A percentile compares a stretch with the other conserved stretches of the same genome.
These are phyloP conservation scores for Coniochaeta sp. DNA, from an alignment of 2,329 filamentous ascomycete species.

Conservation along the genomic window DNA sequence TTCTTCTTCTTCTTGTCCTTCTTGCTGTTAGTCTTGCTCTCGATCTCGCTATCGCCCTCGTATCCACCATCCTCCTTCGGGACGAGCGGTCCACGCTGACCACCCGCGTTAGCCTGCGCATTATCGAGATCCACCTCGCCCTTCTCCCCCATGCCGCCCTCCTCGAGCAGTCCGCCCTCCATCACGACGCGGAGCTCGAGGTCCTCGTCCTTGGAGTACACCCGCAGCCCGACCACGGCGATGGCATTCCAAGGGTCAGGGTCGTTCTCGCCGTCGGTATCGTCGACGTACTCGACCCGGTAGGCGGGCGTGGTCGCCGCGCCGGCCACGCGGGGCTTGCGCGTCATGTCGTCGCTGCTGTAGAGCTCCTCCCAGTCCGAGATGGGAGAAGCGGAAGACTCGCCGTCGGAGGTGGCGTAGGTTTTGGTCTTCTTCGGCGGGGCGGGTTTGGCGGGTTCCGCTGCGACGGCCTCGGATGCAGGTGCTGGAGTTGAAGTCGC, in stretches of 20 bases:
- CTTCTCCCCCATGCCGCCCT: conserved; percentile 50
- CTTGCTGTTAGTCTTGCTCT: conserved; percentile 13
- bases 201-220: conserved; percentile 49
- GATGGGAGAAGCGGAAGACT: conserved; percentile 53
- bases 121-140: conserved; percentile 48
- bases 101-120: conserved; percentile 47
- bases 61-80: conserved; percentile 16
- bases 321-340: conserved; percentile 36
- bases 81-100: conserved; percentile 21
- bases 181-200: conserved; percentile 48
- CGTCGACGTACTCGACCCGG: conserved; percentile 29
- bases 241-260: conserved; percentile 56
- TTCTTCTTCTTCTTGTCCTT: not conserved
- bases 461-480: conserved; percentile 1
- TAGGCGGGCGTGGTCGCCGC: conserved; percentile 21
- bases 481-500: conserved; percentile 1
- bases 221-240: conserved; percentile 50
- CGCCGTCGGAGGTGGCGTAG: conserved; percentile 37
- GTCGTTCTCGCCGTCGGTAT: conserved; percentile 47
- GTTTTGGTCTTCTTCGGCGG: conserved; percentile 14
- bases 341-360: conserved; percentile 48
- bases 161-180: conserved; percentile 44
- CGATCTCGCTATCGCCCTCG: conserved; percentile 22
- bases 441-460: conserved; percentile 7
- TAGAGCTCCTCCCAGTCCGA: conserved; percentile 53